Percentiles rank a stretch among this genome's conserved stretches.
Evolutionary conservation across 1,139 yeast species (phyloP).

Genomic region (Ogataea hybrid): DNA sequence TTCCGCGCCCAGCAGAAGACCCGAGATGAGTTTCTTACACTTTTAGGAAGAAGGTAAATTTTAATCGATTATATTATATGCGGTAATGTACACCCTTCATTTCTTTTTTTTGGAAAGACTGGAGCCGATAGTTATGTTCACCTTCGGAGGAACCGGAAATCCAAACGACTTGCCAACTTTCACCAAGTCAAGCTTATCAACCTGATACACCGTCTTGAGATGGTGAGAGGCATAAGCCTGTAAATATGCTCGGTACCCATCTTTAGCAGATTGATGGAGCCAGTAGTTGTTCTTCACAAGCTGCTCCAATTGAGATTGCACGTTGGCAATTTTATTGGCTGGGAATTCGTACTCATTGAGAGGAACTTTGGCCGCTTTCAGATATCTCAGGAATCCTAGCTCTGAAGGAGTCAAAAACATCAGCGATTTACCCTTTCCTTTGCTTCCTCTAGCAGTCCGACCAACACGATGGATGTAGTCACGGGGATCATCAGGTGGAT

Average conservation of each 20-base stretch:
- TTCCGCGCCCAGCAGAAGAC: conserved; percentile 93
- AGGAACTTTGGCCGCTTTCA: conserved; percentile 96
- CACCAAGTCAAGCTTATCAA: conserved; percentile 88
- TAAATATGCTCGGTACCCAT: conserved; percentile 92
- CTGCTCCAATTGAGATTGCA: conserved; percentile 89
- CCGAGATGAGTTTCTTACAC: conserved; percentile 90
- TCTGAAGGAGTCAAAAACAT: conserved; percentile 96
- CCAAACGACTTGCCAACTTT: conserved; percentile 97
- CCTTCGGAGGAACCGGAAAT: conserved; percentile 94
- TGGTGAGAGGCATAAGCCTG: conserved; percentile 98
- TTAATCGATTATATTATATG: conserved; percentile 9
- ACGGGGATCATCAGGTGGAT: conserved; percentile 99
- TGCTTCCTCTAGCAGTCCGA: conserved; percentile 94
- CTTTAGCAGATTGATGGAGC: conserved; percentile 94
- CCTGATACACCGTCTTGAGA: conserved; percentile 91
- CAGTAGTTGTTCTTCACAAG: conserved; percentile 89
- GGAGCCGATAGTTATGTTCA: conserved; percentile 91
- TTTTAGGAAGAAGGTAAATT: conserved; percentile 54
- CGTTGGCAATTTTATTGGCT: conserved; percentile 87
- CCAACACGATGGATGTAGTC: conserved; percentile 98
- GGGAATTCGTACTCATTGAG: conserved; percentile 97
- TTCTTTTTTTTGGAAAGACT: conserved; percentile 50
- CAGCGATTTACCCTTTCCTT: conserved; percentile 88
- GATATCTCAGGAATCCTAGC: conserved; percentile 88
- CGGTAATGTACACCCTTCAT: conserved; percentile 9